Evolutionary conservation across 768 basidiomycete species (phyloP).

Genomic region (Inosperma sp.): DNA sequence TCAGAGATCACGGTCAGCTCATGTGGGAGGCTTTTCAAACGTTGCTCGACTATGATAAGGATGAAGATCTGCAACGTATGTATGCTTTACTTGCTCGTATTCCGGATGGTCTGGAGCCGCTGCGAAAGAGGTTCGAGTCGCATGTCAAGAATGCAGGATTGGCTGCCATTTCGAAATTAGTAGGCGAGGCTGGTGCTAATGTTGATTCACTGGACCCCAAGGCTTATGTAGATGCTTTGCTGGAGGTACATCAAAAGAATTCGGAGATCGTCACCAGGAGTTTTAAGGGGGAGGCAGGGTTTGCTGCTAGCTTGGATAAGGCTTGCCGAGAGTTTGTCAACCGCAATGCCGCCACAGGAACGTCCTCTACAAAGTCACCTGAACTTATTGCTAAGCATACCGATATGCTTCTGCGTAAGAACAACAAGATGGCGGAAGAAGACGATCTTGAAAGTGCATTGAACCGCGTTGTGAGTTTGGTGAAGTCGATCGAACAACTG

Average conservation of each 20-base stretch:
- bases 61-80: conserved; percentile 96
- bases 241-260: conserved; percentile 94
- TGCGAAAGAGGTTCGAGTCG: conserved; percentile 90
- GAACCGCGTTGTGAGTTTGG: conserved; percentile 77
- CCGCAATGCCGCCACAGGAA: conserved; percentile 85
- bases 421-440: conserved; percentile 95
- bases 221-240: conserved; percentile 88
- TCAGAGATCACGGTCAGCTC: conserved; percentile 80
- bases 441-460: conserved; percentile 88
- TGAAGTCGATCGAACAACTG: conserved; percentile 28
- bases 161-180: conserved; percentile 74
- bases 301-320: conserved; percentile 93
- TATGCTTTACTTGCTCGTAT: conserved; percentile 93
- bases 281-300: conserved; percentile 93
- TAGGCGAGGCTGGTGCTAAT: conserved; percentile 55
- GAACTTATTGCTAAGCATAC: conserved; percentile 94
- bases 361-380: conserved; percentile 85
- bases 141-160: conserved; percentile 94
- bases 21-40: conserved; percentile 97
- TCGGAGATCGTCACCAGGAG: conserved; percentile 86
- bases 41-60: conserved; percentile 90
- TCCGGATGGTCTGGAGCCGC: conserved; percentile 85
- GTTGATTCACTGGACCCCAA: conserved; percentile 86
- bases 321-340: conserved; percentile 98
- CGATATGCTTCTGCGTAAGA: conserved; percentile 88